These are phyloP conservation scores for Cyberlindnera bimundalis DNA, from an alignment of 805 yeast genomes.

Conservation along the genomic window DNA sequence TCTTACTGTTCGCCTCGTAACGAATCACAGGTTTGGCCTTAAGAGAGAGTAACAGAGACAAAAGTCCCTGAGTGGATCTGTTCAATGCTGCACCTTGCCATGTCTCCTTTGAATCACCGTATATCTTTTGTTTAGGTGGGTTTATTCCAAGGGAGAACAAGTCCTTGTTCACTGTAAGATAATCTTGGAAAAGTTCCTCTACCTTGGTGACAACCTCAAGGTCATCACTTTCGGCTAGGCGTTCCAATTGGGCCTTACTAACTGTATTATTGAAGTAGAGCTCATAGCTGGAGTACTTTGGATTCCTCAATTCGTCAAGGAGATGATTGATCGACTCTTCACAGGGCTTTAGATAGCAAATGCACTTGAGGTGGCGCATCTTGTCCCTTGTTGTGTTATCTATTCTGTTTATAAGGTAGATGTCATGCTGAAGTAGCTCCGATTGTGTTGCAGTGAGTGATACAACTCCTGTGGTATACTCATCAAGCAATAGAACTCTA, in stretches of 20 bases:
- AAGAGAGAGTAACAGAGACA: conserved; percentile 64
- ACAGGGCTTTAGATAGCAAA: conserved; percentile 74
- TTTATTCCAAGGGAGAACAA: conserved; percentile 43
- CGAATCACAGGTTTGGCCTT: conserved; percentile 77
- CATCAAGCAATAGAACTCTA: conserved; percentile 75
- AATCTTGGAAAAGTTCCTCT: conserved; percentile 84
- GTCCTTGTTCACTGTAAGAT: conserved; percentile 66
- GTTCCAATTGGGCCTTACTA: conserved; percentile 74
- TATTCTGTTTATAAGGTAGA: conserved; percentile 74
- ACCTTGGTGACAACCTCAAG: conserved; percentile 73
- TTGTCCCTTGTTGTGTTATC: conserved; percentile 60
- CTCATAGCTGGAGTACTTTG: conserved; percentile 77
- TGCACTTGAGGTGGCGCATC: conserved; percentile 77
- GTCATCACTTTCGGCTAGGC: conserved; percentile 88
- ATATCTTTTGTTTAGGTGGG: conserved; percentile 31
- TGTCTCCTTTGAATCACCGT: conserved; percentile 36
- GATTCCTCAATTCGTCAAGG: conserved; percentile 65
- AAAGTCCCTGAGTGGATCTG: conserved; percentile 39
- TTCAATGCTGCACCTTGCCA: conserved; percentile 48
- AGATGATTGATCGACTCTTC: conserved; percentile 58
- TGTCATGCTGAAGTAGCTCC: conserved; percentile 72
- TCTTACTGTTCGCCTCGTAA: conserved; percentile 65
- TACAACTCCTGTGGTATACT: conserved; percentile 73
- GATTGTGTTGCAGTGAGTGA: conserved; percentile 92
- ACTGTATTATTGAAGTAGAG: conserved; percentile 75